These are phyloP conservation scores for Anisodus tanguticus DNA, from an alignment of 257 asterid species.

Conservation along the genomic window DNA sequence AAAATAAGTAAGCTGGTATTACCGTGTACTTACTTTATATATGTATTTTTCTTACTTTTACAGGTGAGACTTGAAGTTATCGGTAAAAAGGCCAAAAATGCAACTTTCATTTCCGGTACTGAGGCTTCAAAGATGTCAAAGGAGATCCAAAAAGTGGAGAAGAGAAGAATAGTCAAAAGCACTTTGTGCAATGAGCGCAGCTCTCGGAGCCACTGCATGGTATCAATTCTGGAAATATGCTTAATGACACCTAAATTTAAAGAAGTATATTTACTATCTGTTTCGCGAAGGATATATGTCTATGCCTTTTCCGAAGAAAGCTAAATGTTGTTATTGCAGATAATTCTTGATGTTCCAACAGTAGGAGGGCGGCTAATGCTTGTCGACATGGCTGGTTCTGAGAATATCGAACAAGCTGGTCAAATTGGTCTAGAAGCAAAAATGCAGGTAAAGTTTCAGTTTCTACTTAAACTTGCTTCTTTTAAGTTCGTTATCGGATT, in stretches of 20 bases:
- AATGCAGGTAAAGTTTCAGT: slow-evolving; percentile 62
- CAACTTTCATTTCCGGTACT: slow-evolving; percentile 81
- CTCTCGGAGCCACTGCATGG: slow-evolving; percentile 99
- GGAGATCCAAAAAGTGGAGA: slow-evolving; percentile 96
- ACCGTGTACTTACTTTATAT: neutral
- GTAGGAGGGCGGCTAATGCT: slow-evolving; percentile 97
- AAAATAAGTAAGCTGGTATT: neutral
- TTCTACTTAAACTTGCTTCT: neutral
- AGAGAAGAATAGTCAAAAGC: slow-evolving; percentile 88
- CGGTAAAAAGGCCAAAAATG: slow-evolving; percentile 94
- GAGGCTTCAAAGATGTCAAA: slow-evolving; percentile 86
- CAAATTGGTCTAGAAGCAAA: slow-evolving; percentile 90
- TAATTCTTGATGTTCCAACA: slow-evolving; percentile 93
- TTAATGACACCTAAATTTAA: neutral
- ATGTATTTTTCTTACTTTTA: neutral
- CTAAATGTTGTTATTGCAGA: slow-evolving; percentile 42
- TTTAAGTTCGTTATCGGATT: neutral
- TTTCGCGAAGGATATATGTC: neutral
- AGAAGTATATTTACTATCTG: neutral
- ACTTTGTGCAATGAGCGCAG: slow-evolving; percentile 92
- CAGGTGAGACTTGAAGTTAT: slow-evolving; percentile 88
- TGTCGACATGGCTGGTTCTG: slow-evolving; percentile 99
- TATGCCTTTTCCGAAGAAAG: neutral
- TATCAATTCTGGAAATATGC: slow-evolving; percentile 29
- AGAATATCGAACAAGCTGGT: slow-evolving; percentile 97